A percentile compares a stretch with the other conserved stretches of the same genome.
These are phyloP conservation scores for Theobroma cacao DNA, from an alignment of 345 rosid species.

Conservation along the genomic window DNA sequence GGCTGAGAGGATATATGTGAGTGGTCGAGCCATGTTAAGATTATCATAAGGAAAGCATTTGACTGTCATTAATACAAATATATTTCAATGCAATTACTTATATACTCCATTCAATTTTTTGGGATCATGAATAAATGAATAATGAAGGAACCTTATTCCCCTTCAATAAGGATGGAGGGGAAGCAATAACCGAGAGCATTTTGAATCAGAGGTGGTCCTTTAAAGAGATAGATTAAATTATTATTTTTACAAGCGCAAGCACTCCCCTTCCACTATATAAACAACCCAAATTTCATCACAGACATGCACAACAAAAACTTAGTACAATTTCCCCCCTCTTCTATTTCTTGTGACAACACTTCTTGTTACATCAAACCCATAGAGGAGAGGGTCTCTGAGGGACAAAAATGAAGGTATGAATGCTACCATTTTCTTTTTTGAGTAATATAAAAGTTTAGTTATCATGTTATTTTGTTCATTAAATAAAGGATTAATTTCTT, in stretches of 20 bases:
- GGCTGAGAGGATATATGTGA: too few species aligned
- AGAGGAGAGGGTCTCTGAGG: not conserved
- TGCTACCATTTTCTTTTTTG: not conserved
- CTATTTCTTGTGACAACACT: not conserved
- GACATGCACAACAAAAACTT: conserved; percentile 12
- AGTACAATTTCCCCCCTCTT: not conserved
- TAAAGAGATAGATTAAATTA: conserved; percentile 10
- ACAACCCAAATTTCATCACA: not conserved
- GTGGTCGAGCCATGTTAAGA: not conserved
- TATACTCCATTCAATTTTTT: not conserved
- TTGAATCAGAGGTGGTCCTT: conserved; percentile 28
- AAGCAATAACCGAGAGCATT: conserved; percentile 24
- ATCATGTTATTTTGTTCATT: not conserved
- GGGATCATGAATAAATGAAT: conserved; percentile 10
- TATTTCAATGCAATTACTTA: not conserved
- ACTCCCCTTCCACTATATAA: conserved; percentile 26
- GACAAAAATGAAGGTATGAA: conserved; percentile 6
- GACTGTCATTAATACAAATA: conserved; percentile 6
- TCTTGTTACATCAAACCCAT: not conserved
- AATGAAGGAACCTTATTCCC: conserved; percentile 36
- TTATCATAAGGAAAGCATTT: conserved; percentile 3
- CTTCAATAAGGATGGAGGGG: conserved; percentile 38
- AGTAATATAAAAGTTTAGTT: not conserved
- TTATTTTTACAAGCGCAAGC: not conserved
- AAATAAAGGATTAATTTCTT: not conserved